Percentiles rank a stretch among this genome's conserved stretches.
Conservation (phyloP, 2,329 filamentous ascomycete species). For the Zymoseptoria crescenta region DNA sequence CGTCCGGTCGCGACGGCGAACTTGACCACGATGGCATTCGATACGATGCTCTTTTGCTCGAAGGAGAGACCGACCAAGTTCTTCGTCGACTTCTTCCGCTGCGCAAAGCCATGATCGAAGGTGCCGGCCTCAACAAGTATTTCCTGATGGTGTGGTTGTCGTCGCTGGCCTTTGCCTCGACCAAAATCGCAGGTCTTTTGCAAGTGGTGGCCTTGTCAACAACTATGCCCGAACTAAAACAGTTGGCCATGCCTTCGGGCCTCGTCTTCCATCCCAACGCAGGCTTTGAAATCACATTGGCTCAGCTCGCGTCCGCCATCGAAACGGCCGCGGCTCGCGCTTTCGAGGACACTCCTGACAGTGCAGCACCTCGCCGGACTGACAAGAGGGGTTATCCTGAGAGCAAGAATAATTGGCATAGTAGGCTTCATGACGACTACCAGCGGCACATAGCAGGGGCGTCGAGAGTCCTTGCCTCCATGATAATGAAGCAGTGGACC, state of each 20-base stretch:
- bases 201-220: constrained; percentile 11
- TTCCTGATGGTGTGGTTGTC: constrained; percentile 22
- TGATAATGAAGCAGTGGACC: constrained; percentile 1
- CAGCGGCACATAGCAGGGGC: not conserved
- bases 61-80: not conserved
- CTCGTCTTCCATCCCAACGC: not conserved
- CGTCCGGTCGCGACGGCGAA: not conserved
- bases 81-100: not conserved
- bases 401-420: not conserved
- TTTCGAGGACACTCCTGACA: not conserved
- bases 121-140: constrained; percentile 2
- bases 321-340: not conserved
- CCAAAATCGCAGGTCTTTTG: constrained; percentile 24
- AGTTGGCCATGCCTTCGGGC: not conserved
- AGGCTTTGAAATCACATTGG: not conserved
- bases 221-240: not conserved
- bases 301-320: not conserved
- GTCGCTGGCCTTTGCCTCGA: constrained; percentile 35
- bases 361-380: not conserved
- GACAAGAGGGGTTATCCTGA: not conserved
- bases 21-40: not conserved
- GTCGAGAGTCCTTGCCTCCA: not conserved
- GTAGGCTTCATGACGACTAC: constrained; percentile 2
- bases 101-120: not conserved
- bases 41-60: not conserved